Conservation (phyloP, 495 filamentous ascomycete genomes). For the Hypoxylon intermedium region DNA sequence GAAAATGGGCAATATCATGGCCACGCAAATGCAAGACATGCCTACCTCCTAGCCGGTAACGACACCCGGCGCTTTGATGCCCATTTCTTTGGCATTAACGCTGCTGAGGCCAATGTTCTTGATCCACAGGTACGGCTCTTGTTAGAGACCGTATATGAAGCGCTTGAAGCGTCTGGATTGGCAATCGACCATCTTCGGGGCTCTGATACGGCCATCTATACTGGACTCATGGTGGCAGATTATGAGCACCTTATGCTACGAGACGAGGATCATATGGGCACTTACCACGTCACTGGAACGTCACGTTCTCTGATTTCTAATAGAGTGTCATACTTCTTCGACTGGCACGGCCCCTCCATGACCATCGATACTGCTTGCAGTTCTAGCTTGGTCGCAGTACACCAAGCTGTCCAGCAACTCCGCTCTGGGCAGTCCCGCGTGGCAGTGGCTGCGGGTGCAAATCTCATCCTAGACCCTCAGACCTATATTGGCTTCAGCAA, state of each 20-base stretch:
- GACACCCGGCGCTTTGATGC: slow-evolving; percentile 46
- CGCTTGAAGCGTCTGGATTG: slow-evolving; percentile 54
- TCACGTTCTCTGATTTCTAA: slow-evolving; percentile 54
- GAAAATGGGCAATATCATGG: slow-evolving; percentile 45
- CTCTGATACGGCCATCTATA: slow-evolving; percentile 48
- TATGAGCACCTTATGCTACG: slow-evolving; percentile 39
- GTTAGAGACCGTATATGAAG: slow-evolving; percentile 51
- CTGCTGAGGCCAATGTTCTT: slow-evolving; percentile 39
- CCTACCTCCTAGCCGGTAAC: slow-evolving; percentile 55
- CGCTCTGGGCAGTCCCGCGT: slow-evolving; percentile 44
- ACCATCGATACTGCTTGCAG: slow-evolving; percentile 63
- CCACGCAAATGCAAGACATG: slow-evolving; percentile 38
- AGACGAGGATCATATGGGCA: slow-evolving; percentile 39
- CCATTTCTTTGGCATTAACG: slow-evolving; percentile 48
- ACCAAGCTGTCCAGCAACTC: slow-evolving; percentile 58
- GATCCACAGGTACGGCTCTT: slow-evolving; percentile 50
- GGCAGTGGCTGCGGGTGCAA: slow-evolving; percentile 54
- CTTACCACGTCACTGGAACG: slow-evolving; percentile 47
- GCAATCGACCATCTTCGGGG: slow-evolving; percentile 27
- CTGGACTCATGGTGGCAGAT: slow-evolving; percentile 48
- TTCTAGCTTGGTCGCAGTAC: slow-evolving; percentile 57
- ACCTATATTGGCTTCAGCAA: slow-evolving; percentile 38
- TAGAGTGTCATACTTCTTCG: slow-evolving; percentile 57
- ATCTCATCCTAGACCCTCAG: slow-evolving; percentile 47
- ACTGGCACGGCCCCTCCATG: slow-evolving; percentile 54